Percentiles rank a stretch among this genome's conserved stretches.
Conservation (phyloP, 139 green algal genomes). For the Auxenochlorella pyrenoidosa region DNA sequence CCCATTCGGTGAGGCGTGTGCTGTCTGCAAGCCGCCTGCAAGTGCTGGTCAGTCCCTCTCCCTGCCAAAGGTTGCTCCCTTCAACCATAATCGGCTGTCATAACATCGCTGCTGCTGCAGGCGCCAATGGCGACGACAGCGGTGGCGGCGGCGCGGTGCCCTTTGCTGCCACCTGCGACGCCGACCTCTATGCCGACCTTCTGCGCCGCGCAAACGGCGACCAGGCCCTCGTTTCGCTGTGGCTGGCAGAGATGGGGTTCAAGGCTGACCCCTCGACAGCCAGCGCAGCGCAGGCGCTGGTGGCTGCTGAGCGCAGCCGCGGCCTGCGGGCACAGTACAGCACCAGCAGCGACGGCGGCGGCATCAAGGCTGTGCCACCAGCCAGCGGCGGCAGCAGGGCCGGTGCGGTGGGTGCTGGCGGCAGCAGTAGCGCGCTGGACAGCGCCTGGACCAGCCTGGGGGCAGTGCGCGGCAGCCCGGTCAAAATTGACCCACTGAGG, state of each 20-base stretch:
- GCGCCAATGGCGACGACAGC: not conserved
- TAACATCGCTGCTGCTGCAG: not conserved
- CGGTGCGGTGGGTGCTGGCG: not conserved
- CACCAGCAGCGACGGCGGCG: not conserved
- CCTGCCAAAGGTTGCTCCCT: not conserved
- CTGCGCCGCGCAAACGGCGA: constrained; percentile 51
- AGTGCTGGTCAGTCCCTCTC: not conserved
- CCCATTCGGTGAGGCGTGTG: not conserved
- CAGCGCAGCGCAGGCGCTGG: not conserved
- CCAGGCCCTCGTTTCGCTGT: constrained; percentile 33
- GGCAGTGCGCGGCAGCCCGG: not conserved
- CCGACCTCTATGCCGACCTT: constrained; percentile 47
- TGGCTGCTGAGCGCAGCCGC: not conserved
- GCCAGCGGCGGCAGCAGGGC: no score
- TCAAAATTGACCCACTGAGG: not conserved
- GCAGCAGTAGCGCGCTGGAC: not conserved
- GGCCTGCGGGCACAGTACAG: not conserved
- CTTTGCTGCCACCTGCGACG: not conserved
- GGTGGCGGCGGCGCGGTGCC: not conserved
- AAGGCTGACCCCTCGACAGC: not conserved
- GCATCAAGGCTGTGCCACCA: constrained; percentile 21
- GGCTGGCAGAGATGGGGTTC: constrained; percentile 53
- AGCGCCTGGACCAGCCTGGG: not conserved
- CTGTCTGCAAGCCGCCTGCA: not conserved
- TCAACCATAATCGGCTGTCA: not conserved